Percentiles rank a stretch among this genome's conserved stretches.
Evolutionary conservation across 176 grass and related monocot genomes (phyloP).

Genomic region (Hyparrhenia diplandra): DNA sequence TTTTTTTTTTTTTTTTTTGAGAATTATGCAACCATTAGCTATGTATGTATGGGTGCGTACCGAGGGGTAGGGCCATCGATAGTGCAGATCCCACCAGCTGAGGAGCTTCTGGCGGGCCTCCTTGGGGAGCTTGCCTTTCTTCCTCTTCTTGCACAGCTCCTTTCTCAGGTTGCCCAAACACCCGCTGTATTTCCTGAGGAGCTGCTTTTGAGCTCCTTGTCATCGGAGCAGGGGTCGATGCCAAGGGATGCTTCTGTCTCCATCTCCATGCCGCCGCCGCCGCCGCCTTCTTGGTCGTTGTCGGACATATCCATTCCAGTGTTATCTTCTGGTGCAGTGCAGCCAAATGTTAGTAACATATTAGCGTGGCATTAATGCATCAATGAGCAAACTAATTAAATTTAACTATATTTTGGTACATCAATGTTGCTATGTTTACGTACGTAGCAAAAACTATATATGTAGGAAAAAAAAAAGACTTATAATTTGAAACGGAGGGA

Average conservation of each 20-base stretch:
- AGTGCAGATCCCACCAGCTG: constrained; percentile 46
- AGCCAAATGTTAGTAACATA: background rate
- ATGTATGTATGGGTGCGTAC: background rate
- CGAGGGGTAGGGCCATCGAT: constrained; percentile 43
- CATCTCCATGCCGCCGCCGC: constrained; percentile 22
- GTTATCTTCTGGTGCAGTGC: background rate
- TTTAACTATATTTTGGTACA: too few species aligned
- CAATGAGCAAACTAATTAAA: background rate
- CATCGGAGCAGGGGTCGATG: constrained; percentile 20
- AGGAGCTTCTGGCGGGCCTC: constrained; percentile 45
- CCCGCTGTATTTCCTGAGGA: constrained; percentile 41
- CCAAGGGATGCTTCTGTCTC: background rate
- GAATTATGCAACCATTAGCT: background rate
- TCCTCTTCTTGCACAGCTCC: constrained; percentile 42
- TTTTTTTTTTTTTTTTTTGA: too few species aligned
- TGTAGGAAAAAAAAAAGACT: too few species aligned
- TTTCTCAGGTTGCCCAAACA: constrained; percentile 29
- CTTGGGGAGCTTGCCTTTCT: constrained; percentile 41
- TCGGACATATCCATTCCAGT: background rate
- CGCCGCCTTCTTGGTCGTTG: background rate
- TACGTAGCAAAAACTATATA: too few species aligned
- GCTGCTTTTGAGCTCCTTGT: constrained; percentile 39
- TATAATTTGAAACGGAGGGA: too few species aligned
- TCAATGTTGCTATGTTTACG: too few species aligned
- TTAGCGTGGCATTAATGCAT: background rate